Conservation (phyloP, 2,329 filamentous ascomycete species). For the Alternaria metachromatica region DNA sequence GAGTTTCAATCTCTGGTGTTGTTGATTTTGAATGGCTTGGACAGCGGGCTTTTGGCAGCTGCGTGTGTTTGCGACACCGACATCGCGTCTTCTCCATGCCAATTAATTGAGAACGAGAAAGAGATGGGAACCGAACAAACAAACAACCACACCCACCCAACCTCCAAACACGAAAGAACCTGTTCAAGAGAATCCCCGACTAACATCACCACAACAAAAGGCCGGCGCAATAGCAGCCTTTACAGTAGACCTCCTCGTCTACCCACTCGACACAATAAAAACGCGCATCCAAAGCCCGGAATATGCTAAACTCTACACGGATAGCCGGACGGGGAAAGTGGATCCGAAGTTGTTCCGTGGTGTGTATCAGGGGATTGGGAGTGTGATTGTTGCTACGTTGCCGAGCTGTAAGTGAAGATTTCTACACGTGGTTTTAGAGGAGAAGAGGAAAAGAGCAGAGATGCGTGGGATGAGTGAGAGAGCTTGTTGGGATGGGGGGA, state of each 20-base stretch:
- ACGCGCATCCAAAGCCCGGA: constrained; percentile 82
- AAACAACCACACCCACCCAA: not conserved
- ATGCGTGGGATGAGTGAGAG: not conserved
- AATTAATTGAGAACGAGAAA: not conserved
- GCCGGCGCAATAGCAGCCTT: constrained; percentile 86
- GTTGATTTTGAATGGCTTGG: no score
- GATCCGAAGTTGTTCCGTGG: constrained; percentile 70
- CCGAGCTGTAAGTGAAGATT: constrained; percentile 68
- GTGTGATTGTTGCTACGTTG: constrained; percentile 83
- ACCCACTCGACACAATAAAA: constrained; percentile 89
- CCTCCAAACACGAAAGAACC: not conserved
- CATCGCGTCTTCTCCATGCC: not conserved
- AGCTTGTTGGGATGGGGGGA: no score
- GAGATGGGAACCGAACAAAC: not conserved
- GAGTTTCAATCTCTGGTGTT: no score
- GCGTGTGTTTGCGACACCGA: no score
- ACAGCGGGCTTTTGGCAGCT: no score
- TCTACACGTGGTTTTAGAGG: no score
- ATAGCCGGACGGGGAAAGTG: constrained; percentile 62
- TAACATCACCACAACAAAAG: constrained; percentile 52
- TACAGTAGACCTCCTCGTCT: constrained; percentile 83
- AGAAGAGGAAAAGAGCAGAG: not conserved
- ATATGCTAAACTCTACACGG: constrained; percentile 71
- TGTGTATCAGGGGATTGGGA: constrained; percentile 86
- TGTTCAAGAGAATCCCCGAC: not conserved